Percentiles rank a stretch among this genome's conserved stretches.
Evolutionary conservation across 2,329 filamentous ascomycete species (phyloP).

Genomic region (Xylaria sp.): DNA sequence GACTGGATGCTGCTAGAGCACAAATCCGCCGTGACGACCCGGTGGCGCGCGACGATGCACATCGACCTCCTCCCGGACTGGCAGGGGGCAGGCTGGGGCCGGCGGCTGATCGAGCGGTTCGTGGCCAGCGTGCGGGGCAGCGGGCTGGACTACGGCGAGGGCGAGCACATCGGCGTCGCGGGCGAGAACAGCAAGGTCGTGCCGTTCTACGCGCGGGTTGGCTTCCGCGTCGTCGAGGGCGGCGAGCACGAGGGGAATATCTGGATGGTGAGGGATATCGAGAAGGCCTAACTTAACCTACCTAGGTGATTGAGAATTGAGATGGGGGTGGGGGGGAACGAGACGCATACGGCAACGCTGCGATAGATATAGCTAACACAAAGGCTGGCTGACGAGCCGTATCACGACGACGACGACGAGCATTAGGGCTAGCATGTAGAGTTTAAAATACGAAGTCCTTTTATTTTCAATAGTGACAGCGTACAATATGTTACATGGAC

Average conservation of each 20-base stretch:
- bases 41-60: conserved; percentile 60
- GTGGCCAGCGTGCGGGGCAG: conserved; percentile 52
- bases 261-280: conserved; percentile 55
- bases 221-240: conserved; percentile 54
- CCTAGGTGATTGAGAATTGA: too few relatives aligned
- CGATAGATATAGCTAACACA: not conserved
- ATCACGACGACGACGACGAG: not conserved
- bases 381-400: not conserved
- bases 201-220: conserved; percentile 60
- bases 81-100: conserved; percentile 59
- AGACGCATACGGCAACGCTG: too few relatives aligned
- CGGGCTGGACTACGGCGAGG: conserved; percentile 49
- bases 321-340: not conserved
- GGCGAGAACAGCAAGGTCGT: conserved; percentile 61
- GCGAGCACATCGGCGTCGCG: conserved; percentile 58
- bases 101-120: conserved; percentile 54
- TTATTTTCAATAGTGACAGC: conserved; percentile 17
- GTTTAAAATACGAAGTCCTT: conserved; percentile 3
- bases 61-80: conserved; percentile 58
- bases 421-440: too few relatives aligned
- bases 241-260: conserved; percentile 51
- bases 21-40: conserved; percentile 50
- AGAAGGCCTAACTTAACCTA: not conserved
- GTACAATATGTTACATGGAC: conserved; percentile 20
- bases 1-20: conserved; percentile 55